Percentiles rank a stretch among this genome's conserved stretches.
phyloP scores from a whole-genome alignment of 169 alveolate genomes.

The Cryptosporidium ubiquitum region DNA sequence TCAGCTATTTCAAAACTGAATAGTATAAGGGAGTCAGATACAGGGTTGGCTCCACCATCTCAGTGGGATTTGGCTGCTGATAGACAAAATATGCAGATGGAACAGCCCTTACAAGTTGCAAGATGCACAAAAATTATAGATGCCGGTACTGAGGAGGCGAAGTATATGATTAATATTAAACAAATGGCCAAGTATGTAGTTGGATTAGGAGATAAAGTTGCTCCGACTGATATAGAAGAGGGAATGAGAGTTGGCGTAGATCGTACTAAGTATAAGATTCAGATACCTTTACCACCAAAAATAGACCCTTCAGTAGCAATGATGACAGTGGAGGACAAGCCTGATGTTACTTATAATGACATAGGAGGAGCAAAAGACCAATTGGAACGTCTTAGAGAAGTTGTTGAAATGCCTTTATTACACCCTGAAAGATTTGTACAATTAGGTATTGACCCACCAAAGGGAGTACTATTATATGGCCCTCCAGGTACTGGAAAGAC shows the following conservation, averaged over 20 bases:
- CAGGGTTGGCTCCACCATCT: constrained; percentile 98
- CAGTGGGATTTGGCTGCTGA: constrained; percentile 98
- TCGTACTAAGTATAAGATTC: constrained; percentile 94
- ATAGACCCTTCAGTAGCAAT: constrained; percentile 99
- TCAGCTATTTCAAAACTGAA: constrained; percentile 76
- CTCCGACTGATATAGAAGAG: constrained; percentile 99
- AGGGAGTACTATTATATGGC: constrained; percentile 98
- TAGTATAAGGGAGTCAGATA: constrained; percentile 97
- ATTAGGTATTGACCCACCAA: constrained; percentile 99
- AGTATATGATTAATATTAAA: constrained; percentile 93
- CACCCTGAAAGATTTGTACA: constrained; percentile 97
- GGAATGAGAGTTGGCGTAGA: constrained; percentile 99
- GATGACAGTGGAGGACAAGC: constrained; percentile 99
- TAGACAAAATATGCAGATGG: constrained; percentile 94
- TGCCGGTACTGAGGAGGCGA: constrained; percentile 97
- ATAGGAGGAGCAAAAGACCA: constrained; percentile 99
- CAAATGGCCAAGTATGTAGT: constrained; percentile 99
- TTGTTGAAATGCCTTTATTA: constrained; percentile 98
- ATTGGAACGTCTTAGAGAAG: constrained; percentile 96
- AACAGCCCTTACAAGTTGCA: constrained; percentile 97
- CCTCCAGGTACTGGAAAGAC: constrained; percentile 99
- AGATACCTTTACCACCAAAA: constrained; percentile 98
- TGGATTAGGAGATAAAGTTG: constrained; percentile 97
- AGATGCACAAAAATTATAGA: constrained; percentile 97
- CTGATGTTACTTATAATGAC: constrained; percentile 99